These are phyloP conservation scores for Phycomyces blakesleeanus DNA, from an alignment of 192 early-diverging fungal genomes.

Conservation along the genomic window DNA sequence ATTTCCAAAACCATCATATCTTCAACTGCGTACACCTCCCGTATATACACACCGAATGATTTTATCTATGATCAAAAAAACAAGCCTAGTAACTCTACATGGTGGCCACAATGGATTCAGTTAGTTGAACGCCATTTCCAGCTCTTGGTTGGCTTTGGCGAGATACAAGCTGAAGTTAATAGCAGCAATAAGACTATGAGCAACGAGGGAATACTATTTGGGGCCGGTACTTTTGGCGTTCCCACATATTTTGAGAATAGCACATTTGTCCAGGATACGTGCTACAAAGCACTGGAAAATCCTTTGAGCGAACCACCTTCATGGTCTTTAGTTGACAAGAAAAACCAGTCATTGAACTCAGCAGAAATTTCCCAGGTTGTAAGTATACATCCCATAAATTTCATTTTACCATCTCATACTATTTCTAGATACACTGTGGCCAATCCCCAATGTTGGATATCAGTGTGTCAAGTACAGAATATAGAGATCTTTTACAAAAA, in stretches of 20 bases:
- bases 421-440: slow-evolving; percentile 18
- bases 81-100: background rate
- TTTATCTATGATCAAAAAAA: background rate
- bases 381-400: background rate
- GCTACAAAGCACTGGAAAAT: no score
- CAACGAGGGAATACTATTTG: no score
- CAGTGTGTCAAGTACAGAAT: background rate
- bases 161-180: background rate
- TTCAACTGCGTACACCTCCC: background rate
- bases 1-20: background rate
- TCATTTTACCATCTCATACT: no score
- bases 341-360: background rate
- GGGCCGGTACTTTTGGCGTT: no score
- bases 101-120: slow-evolving; percentile 22
- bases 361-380: no score
- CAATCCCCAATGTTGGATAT: slow-evolving; percentile 19
- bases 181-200: no score
- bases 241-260: no score
- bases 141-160: slow-evolving; percentile 23
- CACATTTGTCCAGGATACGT: no score
- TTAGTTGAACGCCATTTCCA: slow-evolving; percentile 14
- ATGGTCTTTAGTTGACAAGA: background rate
- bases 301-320: no score
- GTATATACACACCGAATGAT: slow-evolving; percentile 24
- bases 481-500: background rate